These are phyloP conservation scores for Candida xyloterini DNA, from an alignment of 805 yeast species.

Conservation along the genomic window DNA sequence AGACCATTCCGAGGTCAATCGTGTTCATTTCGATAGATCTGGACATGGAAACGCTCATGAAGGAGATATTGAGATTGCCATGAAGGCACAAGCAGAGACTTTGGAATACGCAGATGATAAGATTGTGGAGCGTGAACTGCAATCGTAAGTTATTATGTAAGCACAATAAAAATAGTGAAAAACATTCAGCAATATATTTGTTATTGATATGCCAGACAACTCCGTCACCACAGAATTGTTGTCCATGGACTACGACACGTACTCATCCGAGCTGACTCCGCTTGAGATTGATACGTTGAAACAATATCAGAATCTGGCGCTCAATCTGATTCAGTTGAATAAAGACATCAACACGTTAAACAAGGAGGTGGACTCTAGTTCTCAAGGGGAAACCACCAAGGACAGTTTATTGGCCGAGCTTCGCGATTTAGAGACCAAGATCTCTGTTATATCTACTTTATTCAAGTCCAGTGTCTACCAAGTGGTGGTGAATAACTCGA, in stretches of 20 bases:
- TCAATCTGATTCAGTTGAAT: constrained; percentile 28
- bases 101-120: constrained; percentile 15
- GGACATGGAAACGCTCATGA: constrained; percentile 15
- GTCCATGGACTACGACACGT: constrained; percentile 25
- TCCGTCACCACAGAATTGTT: constrained; percentile 17
- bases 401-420: constrained; percentile 21
- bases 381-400: constrained; percentile 24
- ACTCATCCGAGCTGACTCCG: constrained; percentile 30
- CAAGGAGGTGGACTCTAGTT: constrained; percentile 25
- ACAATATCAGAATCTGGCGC: constrained; percentile 38
- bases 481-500: constrained; percentile 20
- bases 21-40: constrained; percentile 13
- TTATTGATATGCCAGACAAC: background rate
- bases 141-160: background rate
- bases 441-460: constrained; percentile 31
- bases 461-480: constrained; percentile 33
- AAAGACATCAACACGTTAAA: constrained; percentile 24
- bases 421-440: constrained; percentile 24
- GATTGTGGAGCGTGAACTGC: constrained; percentile 10
- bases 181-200: background rate
- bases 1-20: constrained; percentile 33
- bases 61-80: constrained; percentile 13
- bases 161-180: background rate
- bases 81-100: constrained; percentile 12
- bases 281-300: constrained; percentile 37